phyloP scores from a whole-genome alignment of 768 basidiomycete genomes.

The Phallus indusiatus region DNA sequence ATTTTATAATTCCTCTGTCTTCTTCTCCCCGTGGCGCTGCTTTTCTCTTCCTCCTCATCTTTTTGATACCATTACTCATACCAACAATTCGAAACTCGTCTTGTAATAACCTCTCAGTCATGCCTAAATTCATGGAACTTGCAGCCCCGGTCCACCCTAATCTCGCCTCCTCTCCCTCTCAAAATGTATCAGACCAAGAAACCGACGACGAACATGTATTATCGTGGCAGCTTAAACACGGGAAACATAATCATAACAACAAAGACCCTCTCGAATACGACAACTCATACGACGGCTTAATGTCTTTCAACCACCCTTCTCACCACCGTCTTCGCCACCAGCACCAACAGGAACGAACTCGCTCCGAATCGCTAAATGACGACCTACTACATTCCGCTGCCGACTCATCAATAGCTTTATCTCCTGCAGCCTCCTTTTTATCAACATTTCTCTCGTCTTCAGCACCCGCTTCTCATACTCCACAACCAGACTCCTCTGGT shows the following conservation, averaged over 20 bases:
- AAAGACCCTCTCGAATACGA: not conserved
- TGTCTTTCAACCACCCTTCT: not conserved
- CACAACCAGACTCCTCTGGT: conserved; percentile 60
- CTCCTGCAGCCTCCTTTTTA: conserved; percentile 70
- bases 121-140: not conserved
- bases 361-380: not conserved
- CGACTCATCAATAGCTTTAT: conserved; percentile 23
- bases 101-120: too few species aligned
- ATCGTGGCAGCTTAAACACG: not conserved
- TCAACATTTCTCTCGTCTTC: conserved; percentile 46
- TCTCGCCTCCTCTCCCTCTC: not conserved
- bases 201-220: not conserved
- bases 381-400: not conserved
- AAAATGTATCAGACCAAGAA: not conserved
- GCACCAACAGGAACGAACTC: not conserved
- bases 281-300: not conserved
- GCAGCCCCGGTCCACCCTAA: not conserved
- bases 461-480: conserved; percentile 17
- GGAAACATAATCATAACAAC: not conserved
- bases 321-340: not conserved
- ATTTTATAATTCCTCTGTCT: too few species aligned
- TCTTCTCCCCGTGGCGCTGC: too few species aligned
- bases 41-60: too few species aligned
- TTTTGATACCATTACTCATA: too few species aligned
- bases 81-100: too few species aligned